phyloP scores from a whole-genome alignment of 1,284 basidiomycete species.

The Moesziomyces parantarcticus region DNA sequence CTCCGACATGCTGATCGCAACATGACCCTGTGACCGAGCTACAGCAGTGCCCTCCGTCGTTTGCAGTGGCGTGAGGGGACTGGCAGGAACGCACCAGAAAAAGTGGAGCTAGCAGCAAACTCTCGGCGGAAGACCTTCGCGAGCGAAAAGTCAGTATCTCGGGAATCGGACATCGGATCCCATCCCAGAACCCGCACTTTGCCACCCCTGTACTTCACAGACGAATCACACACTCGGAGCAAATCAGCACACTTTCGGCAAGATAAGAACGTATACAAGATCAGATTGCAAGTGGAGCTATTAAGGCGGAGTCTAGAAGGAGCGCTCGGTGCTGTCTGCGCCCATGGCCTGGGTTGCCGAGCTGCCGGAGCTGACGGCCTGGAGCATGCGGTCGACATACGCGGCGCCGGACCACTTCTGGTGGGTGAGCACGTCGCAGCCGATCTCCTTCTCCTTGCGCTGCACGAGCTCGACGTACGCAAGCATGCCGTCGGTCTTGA shows the following conservation, averaged over 20 bases:
- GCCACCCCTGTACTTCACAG: not conserved
- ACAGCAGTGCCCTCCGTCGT: too few relatives aligned
- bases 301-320: slow-evolving; percentile 32
- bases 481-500: slow-evolving; percentile 73
- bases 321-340: slow-evolving; percentile 55
- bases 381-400: slow-evolving; percentile 64
- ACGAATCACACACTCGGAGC: not conserved
- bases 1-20: slow-evolving; percentile 32
- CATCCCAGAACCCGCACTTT: too few relatives aligned
- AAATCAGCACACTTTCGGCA: not conserved
- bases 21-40: slow-evolving; percentile 9
- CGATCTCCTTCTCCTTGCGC: slow-evolving; percentile 66
- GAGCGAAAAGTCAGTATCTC: not conserved
- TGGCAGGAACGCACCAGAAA: not conserved
- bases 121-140: not conserved
- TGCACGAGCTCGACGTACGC: slow-evolving; percentile 66
- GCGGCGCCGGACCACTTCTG: slow-evolving; percentile 66
- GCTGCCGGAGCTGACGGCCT: slow-evolving; percentile 62
- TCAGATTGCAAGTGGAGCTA: not conserved
- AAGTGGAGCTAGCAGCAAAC: not conserved
- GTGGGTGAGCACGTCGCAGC: slow-evolving; percentile 65
- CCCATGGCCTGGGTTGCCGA: slow-evolving; percentile 64
- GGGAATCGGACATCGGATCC: not conserved
- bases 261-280: not conserved
- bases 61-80: not conserved